Base-by-base conservation (phyloP, 1,284 basidiomycete genomes). In the Leccinum pachyderme region DNA sequence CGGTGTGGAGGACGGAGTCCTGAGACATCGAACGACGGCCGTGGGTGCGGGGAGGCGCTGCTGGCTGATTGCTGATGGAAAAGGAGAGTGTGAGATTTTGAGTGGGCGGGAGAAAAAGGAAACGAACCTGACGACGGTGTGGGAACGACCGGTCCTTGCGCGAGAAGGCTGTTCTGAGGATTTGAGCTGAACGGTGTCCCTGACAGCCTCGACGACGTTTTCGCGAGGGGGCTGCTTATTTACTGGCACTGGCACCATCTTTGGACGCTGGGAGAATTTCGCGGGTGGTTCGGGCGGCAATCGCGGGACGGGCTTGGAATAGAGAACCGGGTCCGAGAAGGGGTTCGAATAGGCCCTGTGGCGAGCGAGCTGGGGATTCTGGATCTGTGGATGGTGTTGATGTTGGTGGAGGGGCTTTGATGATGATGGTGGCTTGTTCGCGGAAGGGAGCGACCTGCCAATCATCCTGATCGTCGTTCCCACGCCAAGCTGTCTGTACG, bases 21-120 rank as follows among this genome's bases (percentile, higher is more conserved):
- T 90, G 82, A 4, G 89, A 89, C 52, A 84, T 80, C 2, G 88
- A 87, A 62, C 88, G 81, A 45, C 81, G 81, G 32, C 77, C 73
- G 49, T 78, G 72, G 41, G 76, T 64, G n/a, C 58, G 77, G 63
- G 63, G 59, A 35, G 65, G 45, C 11, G 62, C 58, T 11, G 67
- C 39, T 32, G 69, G 63, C 49, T 60, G 64, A 51, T 47, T 62
- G 0, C 55, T 65, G 53, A 46, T 47, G 27, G 22, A 51, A 22
- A 33, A n/a, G 2, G 18, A 18, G 37, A 12, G 18, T 15, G 60
- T 61, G 57, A 62, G 58, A 47, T 50, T 28, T 54, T 55, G 47
- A 24, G 37, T n/a, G 2, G 25, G 24, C 56, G 50, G 52, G 51
- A 49, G 50, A 52, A 25, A 48, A 15, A 9, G 25, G 47, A n/a